Base-by-base conservation (phyloP, 192 early-diverging fungal species). In the Podila minutissima region DNA sequence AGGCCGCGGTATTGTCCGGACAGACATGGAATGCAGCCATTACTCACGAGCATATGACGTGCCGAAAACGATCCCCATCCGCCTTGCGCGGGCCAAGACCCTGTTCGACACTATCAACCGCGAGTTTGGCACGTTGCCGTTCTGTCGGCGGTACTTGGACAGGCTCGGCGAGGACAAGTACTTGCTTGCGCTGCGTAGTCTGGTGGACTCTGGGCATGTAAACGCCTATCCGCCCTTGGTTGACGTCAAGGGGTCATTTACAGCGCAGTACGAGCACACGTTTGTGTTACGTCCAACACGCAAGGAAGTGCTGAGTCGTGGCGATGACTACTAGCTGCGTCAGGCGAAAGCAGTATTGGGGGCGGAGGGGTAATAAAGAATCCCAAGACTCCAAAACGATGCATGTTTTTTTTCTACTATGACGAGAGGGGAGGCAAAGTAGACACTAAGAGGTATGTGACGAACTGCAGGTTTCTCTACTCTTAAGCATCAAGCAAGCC, bases 261-360 rank as follows among this genome's bases (percentile, higher is more conserved):
- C 97, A 4, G 98, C 97, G 17, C 98, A 99, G 88, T 97, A 88
- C 73, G 98, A 99, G 74, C 98, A 99, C 75, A 97, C 98, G 8
- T 83, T 99, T 32, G 75, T 99, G 19, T 82, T 99, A 72, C 82
- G 93, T 50, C 97, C 97, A 2, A 97, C 92, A 12, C 82, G 90
- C 74, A 98, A 98, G 83, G 95, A 97, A 75, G 92, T 73, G n/a
- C 58, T 82, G 37, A 78, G 79, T 79, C 71, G 84, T 41, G 79
- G 79, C 9, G 84, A 85, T 33, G 84, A 85, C 57, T 82, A 78
- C 59, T 82, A 78, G 22, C 15, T 15, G 15, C 1, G 2, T 12
- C 3, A 17, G 41, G 41, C 38, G 11, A 10, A 41, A 46, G 9
- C 2, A 4, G 12, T 46, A 12, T 12, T 46, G 11, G 41, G 41